Evolutionary conservation across 75 land plant species (phyloP).

Genomic region (Azolla pinnata): DNA sequence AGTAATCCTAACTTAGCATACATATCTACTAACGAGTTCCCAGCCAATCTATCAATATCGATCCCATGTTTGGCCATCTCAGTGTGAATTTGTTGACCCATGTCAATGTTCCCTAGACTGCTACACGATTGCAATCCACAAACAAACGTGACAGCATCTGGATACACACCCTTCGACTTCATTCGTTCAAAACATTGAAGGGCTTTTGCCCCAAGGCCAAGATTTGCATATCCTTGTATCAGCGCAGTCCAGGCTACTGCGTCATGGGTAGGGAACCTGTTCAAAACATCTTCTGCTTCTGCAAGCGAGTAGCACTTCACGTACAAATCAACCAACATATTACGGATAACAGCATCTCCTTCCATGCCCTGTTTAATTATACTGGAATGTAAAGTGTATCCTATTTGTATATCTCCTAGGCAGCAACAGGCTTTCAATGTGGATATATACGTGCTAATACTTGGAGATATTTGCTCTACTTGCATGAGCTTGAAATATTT

Average conservation of each 20-base stretch:
- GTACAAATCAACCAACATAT: slow-evolving; percentile 6
- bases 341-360: not conserved
- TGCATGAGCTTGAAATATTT: too few relatives aligned
- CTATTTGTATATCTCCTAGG: too few relatives aligned
- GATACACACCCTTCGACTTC: slow-evolving; percentile 4
- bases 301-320: not conserved
- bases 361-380: too few relatives aligned
- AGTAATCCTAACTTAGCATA: slow-evolving; percentile 5
- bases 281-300: not conserved
- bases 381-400: too few relatives aligned
- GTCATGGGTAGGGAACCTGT: not conserved
- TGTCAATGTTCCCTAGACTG: not conserved
- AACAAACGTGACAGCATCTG: not conserved
- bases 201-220: not conserved
- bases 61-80: not conserved
- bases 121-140: slow-evolving; percentile 3
- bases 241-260: slow-evolving; percentile 16
- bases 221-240: not conserved
- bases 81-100: not conserved
- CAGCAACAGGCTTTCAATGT: too few relatives aligned
- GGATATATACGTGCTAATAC: too few relatives aligned
- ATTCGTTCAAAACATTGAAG: slow-evolving; percentile 7
- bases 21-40: slow-evolving; percentile 15
- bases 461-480: too few relatives aligned
- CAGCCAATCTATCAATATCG: slow-evolving; percentile 1